These are phyloP conservation scores for Cryptococcus deneoformans DNA, from an alignment of 1,284 basidiomycete genomes.

Conservation along the genomic window DNA sequence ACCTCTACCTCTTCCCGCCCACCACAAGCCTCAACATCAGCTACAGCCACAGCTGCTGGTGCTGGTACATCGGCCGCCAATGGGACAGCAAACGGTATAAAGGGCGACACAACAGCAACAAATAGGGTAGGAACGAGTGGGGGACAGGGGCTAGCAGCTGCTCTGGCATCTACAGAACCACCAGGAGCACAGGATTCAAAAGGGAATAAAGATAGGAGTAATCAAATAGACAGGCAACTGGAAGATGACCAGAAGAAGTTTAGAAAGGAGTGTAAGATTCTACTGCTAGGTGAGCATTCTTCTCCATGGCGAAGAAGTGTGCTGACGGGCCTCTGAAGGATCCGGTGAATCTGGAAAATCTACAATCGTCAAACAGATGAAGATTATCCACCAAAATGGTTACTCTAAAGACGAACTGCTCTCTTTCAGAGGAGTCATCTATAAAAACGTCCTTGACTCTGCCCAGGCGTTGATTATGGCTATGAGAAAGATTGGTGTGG, in stretches of 20 bases:
- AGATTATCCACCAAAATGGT: constrained; percentile 96
- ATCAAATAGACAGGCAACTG: constrained; percentile 56
- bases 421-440: constrained; percentile 74
- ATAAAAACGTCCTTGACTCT: constrained; percentile 71
- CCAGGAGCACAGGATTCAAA: constrained; percentile 11
- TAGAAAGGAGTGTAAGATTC: constrained; percentile 91
- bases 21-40: background rate
- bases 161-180: constrained; percentile 31
- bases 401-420: constrained; percentile 79
- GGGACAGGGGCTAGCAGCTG: constrained; percentile 35
- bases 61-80: background rate
- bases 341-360: constrained; percentile 90
- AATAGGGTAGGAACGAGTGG: background rate
- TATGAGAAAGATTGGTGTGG: constrained; percentile 85
- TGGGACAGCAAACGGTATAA: background rate
- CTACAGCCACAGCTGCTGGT: background rate
- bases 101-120: background rate
- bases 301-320: background rate
- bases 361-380: constrained; percentile 99
- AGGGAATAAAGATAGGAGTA: constrained; percentile 61
- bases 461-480: constrained; percentile 85
- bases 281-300: constrained; percentile 70
- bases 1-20: background rate
- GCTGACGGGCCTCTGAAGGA: constrained; percentile 47
- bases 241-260: constrained; percentile 61